phyloP scores from a whole-genome alignment of 441 rosid species.

The Eutrema salsugineum region DNA sequence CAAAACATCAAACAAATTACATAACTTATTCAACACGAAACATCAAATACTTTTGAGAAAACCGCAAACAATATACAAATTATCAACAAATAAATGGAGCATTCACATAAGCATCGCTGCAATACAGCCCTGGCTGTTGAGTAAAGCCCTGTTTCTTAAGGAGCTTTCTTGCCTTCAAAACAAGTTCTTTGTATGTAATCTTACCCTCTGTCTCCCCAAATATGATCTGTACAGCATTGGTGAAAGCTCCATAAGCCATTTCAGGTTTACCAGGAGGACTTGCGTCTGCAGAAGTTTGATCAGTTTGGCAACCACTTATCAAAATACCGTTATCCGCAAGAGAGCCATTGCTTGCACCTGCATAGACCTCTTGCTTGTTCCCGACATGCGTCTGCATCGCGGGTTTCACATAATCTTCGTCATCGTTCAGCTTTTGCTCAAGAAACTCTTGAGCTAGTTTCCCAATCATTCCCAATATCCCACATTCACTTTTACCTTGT shows the following conservation, averaged over 20 bases:
- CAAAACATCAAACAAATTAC: not conserved
- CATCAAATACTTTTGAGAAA: not conserved
- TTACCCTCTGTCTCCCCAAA: slow-evolving; percentile 53
- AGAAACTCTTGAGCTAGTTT: slow-evolving; percentile 73
- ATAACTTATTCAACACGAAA: slow-evolving; percentile 5
- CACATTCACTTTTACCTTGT: slow-evolving; percentile 35
- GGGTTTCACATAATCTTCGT: slow-evolving; percentile 56
- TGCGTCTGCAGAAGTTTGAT: slow-evolving; percentile 93
- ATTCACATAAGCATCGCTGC: slow-evolving; percentile 49
- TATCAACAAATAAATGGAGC: slow-evolving; percentile 40
- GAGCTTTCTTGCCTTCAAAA: slow-evolving; percentile 51
- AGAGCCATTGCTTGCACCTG: slow-evolving; percentile 50
- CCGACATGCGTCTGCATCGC: slow-evolving; percentile 58
- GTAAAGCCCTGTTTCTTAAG: slow-evolving; percentile 68
- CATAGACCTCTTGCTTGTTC: slow-evolving; percentile 65
- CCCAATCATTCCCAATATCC: slow-evolving; percentile 79
- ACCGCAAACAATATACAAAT: not conserved
- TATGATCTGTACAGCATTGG: slow-evolving; percentile 72
- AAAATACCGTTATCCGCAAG: slow-evolving; percentile 67
- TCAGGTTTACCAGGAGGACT: slow-evolving; percentile 56
- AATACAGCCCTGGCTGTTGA: slow-evolving; percentile 83
- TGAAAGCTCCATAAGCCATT: slow-evolving; percentile 81
- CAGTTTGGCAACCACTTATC: slow-evolving; percentile 89
- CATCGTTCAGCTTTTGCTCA: slow-evolving; percentile 65
- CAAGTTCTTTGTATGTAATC: slow-evolving; percentile 60